Percentiles rank a stretch among this genome's conserved stretches.
These are phyloP conservation scores for Sordaria brevicollis DNA, from an alignment of 495 filamentous ascomycete species.

Conservation along the genomic window DNA sequence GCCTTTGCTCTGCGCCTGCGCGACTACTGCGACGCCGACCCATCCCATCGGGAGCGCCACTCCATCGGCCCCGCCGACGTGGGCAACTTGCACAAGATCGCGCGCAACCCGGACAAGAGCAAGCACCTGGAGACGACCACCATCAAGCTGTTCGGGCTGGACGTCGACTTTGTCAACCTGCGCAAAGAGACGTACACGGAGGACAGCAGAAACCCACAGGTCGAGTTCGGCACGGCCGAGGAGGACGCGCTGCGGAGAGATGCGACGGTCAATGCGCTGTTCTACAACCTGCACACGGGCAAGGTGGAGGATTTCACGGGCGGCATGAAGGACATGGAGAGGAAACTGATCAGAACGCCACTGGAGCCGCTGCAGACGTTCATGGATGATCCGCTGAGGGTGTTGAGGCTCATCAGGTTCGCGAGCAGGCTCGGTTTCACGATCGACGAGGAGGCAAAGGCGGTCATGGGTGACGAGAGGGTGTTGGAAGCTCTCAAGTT, in stretches of 20 bases:
- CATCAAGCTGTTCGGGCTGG: constrained; percentile 72
- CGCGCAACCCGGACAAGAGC: constrained; percentile 89
- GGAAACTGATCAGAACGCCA: constrained; percentile 70
- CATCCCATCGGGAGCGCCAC: constrained; percentile 31
- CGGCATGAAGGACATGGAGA: constrained; percentile 65
- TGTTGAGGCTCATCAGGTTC: constrained; percentile 85
- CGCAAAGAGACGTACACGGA: constrained; percentile 82
- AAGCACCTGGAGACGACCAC: constrained; percentile 95
- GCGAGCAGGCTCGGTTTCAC: constrained; percentile 71
- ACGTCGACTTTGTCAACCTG: constrained; percentile 90
- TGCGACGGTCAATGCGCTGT: constrained; percentile 90
- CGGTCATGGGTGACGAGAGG: constrained; percentile 61
- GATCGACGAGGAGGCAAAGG: constrained; percentile 57
- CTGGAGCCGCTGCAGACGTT: constrained; percentile 87
- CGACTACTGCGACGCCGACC: constrained; percentile 38
- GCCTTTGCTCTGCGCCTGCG: constrained; percentile 60
- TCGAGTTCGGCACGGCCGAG: constrained; percentile 86
- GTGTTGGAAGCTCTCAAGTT: constrained; percentile 68
- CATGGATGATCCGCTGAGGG: constrained; percentile 82
- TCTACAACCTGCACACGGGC: constrained; percentile 79
- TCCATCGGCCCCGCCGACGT: constrained; percentile 42
- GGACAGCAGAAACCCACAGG: constrained; percentile 77
- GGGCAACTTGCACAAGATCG: constrained; percentile 62
- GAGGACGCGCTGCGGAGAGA: constrained; percentile 88
- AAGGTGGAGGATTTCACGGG: constrained; percentile 77